Evolutionary conservation across 345 rosid genomes (phyloP).

Genomic region (Gossypium australe): DNA sequence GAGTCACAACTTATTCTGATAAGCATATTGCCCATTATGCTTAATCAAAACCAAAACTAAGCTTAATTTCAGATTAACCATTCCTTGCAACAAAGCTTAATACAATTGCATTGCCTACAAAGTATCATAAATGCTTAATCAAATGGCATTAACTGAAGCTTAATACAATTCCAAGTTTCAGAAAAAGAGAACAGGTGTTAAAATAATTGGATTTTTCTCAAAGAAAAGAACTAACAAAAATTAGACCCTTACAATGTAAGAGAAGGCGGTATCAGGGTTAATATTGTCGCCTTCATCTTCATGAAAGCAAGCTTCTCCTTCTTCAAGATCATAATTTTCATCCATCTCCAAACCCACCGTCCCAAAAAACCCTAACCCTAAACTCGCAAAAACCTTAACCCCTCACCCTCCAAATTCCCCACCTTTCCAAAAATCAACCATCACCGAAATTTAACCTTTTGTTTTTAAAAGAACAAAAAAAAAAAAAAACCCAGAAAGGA

Average conservation of each 20-base stretch:
- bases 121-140: background rate
- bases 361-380: constrained; percentile 17
- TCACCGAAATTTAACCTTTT: constrained; percentile 10
- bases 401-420: constrained; percentile 22
- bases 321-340: constrained; percentile 58
- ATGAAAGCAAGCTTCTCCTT: constrained; percentile 58
- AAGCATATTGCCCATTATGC: background rate
- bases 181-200: background rate
- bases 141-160: constrained; percentile 11
- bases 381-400: background rate
- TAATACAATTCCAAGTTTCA: background rate
- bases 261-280: constrained; percentile 57
- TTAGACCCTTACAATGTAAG: constrained; percentile 64
- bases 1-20: background rate
- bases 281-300: constrained; percentile 28
- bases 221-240: constrained; percentile 10
- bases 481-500: background rate
- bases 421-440: constrained; percentile 65
- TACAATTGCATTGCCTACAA: constrained; percentile 12
- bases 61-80: constrained; percentile 3
- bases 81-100: background rate
- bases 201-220: constrained; percentile 1
- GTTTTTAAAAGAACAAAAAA: no score
- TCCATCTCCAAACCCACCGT: constrained; percentile 30
- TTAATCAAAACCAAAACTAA: constrained; percentile 7